Evolutionary conservation across 768 basidiomycete genomes (phyloP), one percentile per base, ranked within the genome.

Genomic region (Stropharia rugosoannulata): DNA sequence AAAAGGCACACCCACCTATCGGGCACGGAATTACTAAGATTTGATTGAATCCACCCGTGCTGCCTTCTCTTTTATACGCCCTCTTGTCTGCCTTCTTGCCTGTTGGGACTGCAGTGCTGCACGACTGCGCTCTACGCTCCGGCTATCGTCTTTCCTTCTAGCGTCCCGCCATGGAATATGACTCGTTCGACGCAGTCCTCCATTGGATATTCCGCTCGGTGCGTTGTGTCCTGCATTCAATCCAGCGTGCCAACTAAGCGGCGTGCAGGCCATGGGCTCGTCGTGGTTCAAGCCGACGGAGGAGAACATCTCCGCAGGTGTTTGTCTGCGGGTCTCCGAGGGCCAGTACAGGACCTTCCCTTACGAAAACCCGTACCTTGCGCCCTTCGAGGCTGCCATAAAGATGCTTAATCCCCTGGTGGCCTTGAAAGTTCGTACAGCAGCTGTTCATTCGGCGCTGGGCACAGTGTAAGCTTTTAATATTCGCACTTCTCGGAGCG

Each of bases 231-330:
- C 59, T 56, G 51, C 58, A 36, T 29, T 39, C 52, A 19, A 43
- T 37, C 19, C 9, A 15, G 47, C 5, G 32, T 32, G 16, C 2
- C 10, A 29, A 27, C 29, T 53, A 42, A 37, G 12, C 32, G 22
- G 44, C 32, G 36, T 38, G 44, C 62, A 90, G 87, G 91, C 90
- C 0, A 87, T 90, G 65, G 84, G 86, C 2, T 89, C 90, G 56
- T 86, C 90, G 6, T 92, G 90, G 90, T 91, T 92, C 70, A 92
- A 90, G 64, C 89, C 89, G 3, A 83, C 89, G 0, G 87, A 90
- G 63, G 90, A 93, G 70, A 91, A 90, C 64, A 74, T 90, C 49
- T 83, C 87, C 55, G 87, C 86, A 0, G 90, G 90, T 45, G 89
- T 93, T 59, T 91, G 88, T 64, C 70, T 93, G 18, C 80, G 90